Evolutionary conservation across 805 yeast genomes (phyloP).

Genomic region (Saccharomyces kudriavzevii): DNA sequence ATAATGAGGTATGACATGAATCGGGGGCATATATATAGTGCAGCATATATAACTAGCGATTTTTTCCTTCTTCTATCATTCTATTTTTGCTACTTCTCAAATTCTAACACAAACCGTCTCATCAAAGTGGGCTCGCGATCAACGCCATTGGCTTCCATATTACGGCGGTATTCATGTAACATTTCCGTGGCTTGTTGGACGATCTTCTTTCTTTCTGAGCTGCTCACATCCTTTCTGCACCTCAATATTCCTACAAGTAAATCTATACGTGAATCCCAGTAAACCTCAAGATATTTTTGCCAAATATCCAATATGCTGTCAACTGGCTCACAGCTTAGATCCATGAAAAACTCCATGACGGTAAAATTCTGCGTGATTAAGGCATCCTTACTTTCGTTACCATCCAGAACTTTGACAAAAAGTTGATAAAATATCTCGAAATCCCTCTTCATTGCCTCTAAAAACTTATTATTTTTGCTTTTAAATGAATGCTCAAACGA

Average conservation of each 20-base stretch:
- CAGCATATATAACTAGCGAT: background rate
- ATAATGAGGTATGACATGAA: background rate
- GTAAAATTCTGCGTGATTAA: conserved; percentile 43
- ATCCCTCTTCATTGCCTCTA: conserved; percentile 52
- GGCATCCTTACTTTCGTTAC: conserved; percentile 28
- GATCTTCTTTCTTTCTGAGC: conserved; percentile 20
- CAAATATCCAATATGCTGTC: conserved; percentile 49
- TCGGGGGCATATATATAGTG: background rate
- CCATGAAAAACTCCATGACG: conserved; percentile 55
- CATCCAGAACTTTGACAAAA: conserved; percentile 39
- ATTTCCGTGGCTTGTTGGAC: conserved; percentile 12
- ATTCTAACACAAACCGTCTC: background rate
- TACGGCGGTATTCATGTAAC: background rate
- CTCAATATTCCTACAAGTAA: conserved; percentile 58
- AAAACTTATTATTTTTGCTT: conserved; percentile 35
- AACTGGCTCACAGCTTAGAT: conserved; percentile 40
- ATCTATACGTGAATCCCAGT: conserved; percentile 70
- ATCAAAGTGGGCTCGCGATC: background rate
- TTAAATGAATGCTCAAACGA: conserved; percentile 36
- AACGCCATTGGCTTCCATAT: background rate
- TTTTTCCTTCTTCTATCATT: background rate
- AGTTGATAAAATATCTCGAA: conserved; percentile 46
- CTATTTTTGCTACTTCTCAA: background rate
- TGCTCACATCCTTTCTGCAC: conserved; percentile 33
- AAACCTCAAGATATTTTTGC: conserved; percentile 52